These are phyloP conservation scores for Acanthamoeba sp. DNA, from an alignment of 208 protist genomes.

Conservation along the genomic window DNA sequence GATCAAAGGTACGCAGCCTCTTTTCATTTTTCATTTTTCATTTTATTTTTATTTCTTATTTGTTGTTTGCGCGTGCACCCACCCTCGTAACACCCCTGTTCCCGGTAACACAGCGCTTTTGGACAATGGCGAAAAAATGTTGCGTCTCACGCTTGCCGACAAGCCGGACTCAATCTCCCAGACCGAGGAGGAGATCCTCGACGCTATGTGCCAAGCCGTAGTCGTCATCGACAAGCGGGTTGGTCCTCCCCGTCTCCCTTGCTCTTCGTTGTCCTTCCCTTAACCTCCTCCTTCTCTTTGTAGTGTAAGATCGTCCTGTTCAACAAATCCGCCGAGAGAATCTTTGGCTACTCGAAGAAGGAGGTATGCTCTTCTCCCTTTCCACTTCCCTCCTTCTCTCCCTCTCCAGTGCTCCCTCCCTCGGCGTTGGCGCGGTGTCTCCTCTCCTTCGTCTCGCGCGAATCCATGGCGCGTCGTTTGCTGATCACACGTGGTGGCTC, in stretches of 20 bases:
- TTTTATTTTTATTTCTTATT: background rate
- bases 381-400: background rate
- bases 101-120: background rate
- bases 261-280: background rate
- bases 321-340: conserved; percentile 48
- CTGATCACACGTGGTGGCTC: too few relatives aligned
- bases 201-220: conserved; percentile 22
- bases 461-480: too few relatives aligned
- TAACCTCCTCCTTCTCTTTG: background rate
- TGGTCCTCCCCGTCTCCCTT: background rate
- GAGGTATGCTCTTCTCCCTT: background rate
- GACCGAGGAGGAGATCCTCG: conserved; percentile 38
- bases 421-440: too few relatives aligned
- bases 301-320: conserved; percentile 60
- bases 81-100: too few relatives aligned
- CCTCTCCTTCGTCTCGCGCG: too few relatives aligned
- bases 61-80: too few relatives aligned
- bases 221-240: conserved; percentile 49
- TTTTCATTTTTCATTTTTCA: background rate
- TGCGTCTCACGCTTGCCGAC: background rate
- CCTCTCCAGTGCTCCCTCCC: background rate
- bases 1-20: background rate
- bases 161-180: conserved; percentile 23
- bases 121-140: conserved; percentile 10
- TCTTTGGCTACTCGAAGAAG: conserved; percentile 64